A percentile compares a stretch with the other conserved stretches of the same genome.
phyloP scores from a whole-genome alignment of 306 rosid genomes.

The Cicer cuneatum region DNA sequence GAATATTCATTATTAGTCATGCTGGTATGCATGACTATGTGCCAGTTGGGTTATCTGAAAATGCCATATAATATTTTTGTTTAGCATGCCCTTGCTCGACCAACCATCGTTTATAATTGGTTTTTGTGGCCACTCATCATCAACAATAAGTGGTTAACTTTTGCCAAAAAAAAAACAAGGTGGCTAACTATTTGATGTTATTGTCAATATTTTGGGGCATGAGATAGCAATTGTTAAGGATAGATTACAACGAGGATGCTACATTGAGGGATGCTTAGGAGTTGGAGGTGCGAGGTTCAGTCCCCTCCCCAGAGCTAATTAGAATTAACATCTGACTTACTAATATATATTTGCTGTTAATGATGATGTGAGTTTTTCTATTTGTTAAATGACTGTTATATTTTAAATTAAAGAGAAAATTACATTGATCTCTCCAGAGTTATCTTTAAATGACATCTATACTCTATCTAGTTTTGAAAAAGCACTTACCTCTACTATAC shows the following conservation, averaged over 20 bases:
- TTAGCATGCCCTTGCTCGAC: not conserved
- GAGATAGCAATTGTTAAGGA: not conserved
- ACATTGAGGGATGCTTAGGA: not conserved
- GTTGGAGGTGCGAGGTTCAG: not conserved
- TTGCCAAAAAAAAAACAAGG: not conserved
- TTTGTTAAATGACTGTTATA: no score
- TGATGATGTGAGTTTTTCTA: no score
- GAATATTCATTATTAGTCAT: slow-evolving; percentile 3
- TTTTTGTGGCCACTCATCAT: not conserved
- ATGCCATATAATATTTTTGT: not conserved
- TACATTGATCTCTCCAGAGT: no score
- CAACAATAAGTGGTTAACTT: not conserved
- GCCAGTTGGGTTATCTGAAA: slow-evolving; percentile 1
- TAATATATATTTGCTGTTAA: no score
- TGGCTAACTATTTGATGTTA: not conserved
- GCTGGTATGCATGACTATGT: not conserved
- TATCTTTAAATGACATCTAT: no score
- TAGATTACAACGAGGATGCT: not conserved
- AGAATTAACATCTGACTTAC: no score
- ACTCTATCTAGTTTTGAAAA: no score
- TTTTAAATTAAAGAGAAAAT: no score
- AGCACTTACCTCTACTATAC: no score
- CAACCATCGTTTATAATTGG: not conserved
- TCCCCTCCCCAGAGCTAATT: not conserved
- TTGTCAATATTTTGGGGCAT: not conserved